Evolutionary conservation across 1,284 basidiomycete species (phyloP).

Genomic region (Cerioporus squamosus): DNA sequence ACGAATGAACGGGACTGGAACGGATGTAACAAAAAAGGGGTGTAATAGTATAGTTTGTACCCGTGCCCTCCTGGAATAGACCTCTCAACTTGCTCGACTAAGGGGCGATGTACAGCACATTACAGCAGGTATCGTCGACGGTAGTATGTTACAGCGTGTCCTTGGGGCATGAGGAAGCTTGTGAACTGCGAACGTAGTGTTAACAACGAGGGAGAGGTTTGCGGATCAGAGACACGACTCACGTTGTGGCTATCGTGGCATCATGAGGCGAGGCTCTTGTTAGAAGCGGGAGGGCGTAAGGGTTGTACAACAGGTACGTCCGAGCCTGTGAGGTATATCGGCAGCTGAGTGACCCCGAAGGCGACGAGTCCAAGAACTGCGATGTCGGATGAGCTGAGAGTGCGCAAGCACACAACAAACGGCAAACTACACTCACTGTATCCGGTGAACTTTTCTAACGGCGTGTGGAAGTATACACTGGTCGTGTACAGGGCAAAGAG

Average conservation of each 20-base stretch:
- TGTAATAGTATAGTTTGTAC: slow-evolving; percentile 2
- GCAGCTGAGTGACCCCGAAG: slow-evolving; percentile 14
- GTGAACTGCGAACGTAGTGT: no score
- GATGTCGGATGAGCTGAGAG: background rate
- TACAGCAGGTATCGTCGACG: background rate
- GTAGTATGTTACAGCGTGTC: background rate
- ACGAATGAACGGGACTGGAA: slow-evolving; percentile 35
- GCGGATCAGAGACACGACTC: background rate
- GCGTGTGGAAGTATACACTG: slow-evolving; percentile 90
- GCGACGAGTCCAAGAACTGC: slow-evolving; percentile 15
- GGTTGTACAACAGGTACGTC: background rate
- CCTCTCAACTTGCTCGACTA: background rate
- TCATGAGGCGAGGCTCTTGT: background rate
- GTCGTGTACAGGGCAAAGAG: slow-evolving; percentile 81
- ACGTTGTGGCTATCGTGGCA: background rate
- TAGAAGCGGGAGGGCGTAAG: background rate
- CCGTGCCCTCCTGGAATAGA: background rate
- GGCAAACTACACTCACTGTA: slow-evolving; percentile 57
- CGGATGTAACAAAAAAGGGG: background rate
- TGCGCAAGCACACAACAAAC: background rate
- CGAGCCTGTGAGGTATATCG: slow-evolving; percentile 1
- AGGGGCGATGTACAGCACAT: background rate
- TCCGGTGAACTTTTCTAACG: slow-evolving; percentile 86
- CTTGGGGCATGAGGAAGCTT: no score
- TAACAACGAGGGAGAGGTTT: no score